These are phyloP conservation scores for Microbotryum saponariae DNA, from an alignment of 1,284 basidiomycete species.

Conservation along the genomic window DNA sequence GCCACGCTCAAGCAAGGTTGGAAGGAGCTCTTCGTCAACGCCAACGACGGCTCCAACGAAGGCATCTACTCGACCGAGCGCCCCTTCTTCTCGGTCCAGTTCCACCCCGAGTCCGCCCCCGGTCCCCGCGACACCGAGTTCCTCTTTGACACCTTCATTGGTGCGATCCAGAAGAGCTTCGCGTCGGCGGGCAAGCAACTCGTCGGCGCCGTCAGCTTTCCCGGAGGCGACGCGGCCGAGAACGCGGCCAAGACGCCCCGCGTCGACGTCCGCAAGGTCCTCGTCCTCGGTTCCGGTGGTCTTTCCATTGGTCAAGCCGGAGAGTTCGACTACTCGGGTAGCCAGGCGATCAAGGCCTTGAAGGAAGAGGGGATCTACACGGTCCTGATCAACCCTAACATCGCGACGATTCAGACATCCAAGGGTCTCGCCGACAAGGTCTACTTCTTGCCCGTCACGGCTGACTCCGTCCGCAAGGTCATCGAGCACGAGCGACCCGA, in stretches of 20 bases:
- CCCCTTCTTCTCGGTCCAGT: slow-evolving; percentile 99
- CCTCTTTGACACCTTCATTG: slow-evolving; percentile 95
- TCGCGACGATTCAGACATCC: slow-evolving; percentile 98
- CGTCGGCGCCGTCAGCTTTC: slow-evolving; percentile 63
- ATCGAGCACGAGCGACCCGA: slow-evolving; percentile 98
- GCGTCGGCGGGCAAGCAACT: slow-evolving; percentile 55
- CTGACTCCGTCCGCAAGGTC: slow-evolving; percentile 95
- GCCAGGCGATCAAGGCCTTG: slow-evolving; percentile 96
- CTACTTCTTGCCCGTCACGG: slow-evolving; percentile 96
- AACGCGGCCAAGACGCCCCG: slow-evolving; percentile 71
- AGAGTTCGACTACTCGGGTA: slow-evolving; percentile 99
- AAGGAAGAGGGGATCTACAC: slow-evolving; percentile 99
- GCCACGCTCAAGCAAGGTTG: slow-evolving; percentile 71
- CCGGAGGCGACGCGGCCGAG: slow-evolving; percentile 75
- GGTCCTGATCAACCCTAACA: slow-evolving; percentile 96
- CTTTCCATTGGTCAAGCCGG: slow-evolving; percentile 97
- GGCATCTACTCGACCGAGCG: slow-evolving; percentile 82
- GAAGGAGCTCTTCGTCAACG: slow-evolving; percentile 92
- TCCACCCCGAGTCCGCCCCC: slow-evolving; percentile 98
- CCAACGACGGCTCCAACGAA: slow-evolving; percentile 95
- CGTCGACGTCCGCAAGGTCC: slow-evolving; percentile 78
- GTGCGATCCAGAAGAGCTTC: slow-evolving; percentile 52
- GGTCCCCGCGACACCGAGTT: slow-evolving; percentile 98
- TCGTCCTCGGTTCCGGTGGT: slow-evolving; percentile 94
- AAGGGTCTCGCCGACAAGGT: slow-evolving; percentile 95